Percentiles rank a stretch among this genome's conserved stretches.
Evolutionary conservation across 768 basidiomycete species (phyloP).

Genomic region (Naganishia friedmannii): DNA sequence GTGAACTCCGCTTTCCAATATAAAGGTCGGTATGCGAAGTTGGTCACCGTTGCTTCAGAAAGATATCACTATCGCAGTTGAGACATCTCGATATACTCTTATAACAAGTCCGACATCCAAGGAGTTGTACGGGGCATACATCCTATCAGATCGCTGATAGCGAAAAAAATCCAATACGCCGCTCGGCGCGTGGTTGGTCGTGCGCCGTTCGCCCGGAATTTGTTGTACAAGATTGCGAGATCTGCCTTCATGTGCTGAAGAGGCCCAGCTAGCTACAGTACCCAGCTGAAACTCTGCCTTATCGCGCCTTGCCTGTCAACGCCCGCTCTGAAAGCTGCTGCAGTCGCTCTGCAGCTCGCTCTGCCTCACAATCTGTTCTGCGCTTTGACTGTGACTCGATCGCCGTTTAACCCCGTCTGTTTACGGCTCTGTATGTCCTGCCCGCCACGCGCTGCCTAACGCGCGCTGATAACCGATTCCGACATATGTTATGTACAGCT

Average conservation of each 20-base stretch:
- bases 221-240: background rate
- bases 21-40: background rate
- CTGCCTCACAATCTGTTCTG: background rate
- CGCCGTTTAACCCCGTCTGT: background rate
- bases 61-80: constrained; percentile 16
- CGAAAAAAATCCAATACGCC: background rate
- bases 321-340: background rate
- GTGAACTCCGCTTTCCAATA: background rate
- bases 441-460: too few relatives aligned
- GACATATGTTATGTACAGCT: too few relatives aligned
- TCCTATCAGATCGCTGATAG: constrained; percentile 25
- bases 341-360: background rate
- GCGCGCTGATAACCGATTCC: too few relatives aligned
- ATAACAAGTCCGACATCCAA: constrained; percentile 1
- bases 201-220: too few relatives aligned
- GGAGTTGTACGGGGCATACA: constrained; percentile 14
- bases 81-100: constrained; percentile 21
- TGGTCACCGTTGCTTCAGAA: background rate
- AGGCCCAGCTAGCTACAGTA: too few relatives aligned
- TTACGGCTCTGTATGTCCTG: too few relatives aligned
- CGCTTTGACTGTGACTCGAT: background rate
- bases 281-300: background rate
- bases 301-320: background rate
- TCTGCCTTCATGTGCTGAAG: background rate
- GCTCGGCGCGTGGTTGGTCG: background rate